Conservation (phyloP, 441 rosid species). For the Francoa sonchifolia region DNA sequence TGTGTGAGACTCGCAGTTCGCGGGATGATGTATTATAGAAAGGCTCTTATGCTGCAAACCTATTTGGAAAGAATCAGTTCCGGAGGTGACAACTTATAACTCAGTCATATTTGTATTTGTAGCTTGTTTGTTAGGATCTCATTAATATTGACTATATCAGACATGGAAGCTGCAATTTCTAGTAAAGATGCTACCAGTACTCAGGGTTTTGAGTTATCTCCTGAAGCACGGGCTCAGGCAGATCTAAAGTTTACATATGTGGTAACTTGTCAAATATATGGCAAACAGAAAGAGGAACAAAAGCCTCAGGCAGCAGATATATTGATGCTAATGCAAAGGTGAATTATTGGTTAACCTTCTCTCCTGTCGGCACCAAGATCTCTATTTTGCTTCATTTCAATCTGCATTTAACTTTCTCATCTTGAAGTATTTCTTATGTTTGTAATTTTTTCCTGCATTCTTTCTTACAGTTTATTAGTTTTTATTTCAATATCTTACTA, state of each 20-base stretch:
- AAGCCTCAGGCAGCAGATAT: conserved; percentile 93
- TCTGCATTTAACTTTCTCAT: not conserved
- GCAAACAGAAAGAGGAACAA: conserved; percentile 93
- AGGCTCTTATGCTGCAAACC: conserved; percentile 91
- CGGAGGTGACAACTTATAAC: conserved; percentile 44
- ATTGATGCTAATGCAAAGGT: conserved; percentile 92
- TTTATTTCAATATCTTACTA: not conserved
- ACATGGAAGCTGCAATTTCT: conserved; percentile 47
- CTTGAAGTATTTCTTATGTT: not conserved
- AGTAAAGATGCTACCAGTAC: conserved; percentile 42
- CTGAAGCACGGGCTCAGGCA: conserved; percentile 85
- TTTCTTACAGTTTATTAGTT: too few species aligned
- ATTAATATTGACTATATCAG: conserved; percentile 29
- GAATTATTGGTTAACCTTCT: conserved; percentile 10
- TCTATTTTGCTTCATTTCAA: too few species aligned
- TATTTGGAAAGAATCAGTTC: conserved; percentile 62
- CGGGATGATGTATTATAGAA: conserved; percentile 99
- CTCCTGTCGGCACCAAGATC: too few species aligned
- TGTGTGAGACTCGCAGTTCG: conserved; percentile 54
- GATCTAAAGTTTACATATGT: conserved; percentile 93
- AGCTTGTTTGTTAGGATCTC: conserved; percentile 11
- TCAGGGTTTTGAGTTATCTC: conserved; percentile 82
- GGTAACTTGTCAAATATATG: conserved; percentile 96
- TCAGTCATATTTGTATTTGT: conserved; percentile 6
- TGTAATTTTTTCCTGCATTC: too few species aligned